Evolutionary conservation across 306 rosid species (phyloP).

Genomic region (Aeschynomene evenia): DNA sequence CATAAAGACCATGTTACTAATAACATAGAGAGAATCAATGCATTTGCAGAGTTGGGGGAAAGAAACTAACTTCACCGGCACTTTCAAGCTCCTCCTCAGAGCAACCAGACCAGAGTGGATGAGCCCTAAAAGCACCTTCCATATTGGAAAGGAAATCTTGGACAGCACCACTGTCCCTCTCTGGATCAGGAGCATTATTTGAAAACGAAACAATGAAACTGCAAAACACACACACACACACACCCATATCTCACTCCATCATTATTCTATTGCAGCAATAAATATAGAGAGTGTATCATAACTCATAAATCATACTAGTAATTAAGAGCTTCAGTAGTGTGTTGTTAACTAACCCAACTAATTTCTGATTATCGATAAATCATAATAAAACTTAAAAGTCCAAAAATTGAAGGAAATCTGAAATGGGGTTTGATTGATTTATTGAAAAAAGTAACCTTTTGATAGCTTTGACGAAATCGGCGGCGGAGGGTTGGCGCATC

Average conservation of each 20-base stretch:
- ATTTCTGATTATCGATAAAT: neutral
- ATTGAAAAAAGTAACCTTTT: slow-evolving; percentile 49
- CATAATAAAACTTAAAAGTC: neutral
- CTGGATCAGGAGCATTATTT: slow-evolving; percentile 87
- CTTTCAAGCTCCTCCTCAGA: slow-evolving; percentile 93
- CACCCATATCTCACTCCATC: neutral
- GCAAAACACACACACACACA: slow-evolving; percentile 27
- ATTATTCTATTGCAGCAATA: neutral
- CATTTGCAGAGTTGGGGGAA: neutral
- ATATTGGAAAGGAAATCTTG: slow-evolving; percentile 79
- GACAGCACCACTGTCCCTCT: slow-evolving; percentile 70
- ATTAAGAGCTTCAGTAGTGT: neutral
- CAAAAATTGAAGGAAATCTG: neutral
- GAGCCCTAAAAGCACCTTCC: slow-evolving; percentile 95
- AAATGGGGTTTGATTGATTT: too few relatives aligned
- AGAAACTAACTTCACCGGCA: slow-evolving; percentile 90
- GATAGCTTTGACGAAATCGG: slow-evolving; percentile 93
- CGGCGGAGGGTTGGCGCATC: slow-evolving; percentile 96
- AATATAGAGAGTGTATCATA: neutral
- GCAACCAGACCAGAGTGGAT: slow-evolving; percentile 96
- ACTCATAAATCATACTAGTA: too few relatives aligned
- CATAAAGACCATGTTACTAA: neutral
- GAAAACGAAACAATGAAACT: slow-evolving; percentile 91
- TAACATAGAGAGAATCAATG: neutral
- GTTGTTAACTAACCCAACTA: neutral